Percentiles rank a stretch among this genome's conserved stretches.
These are phyloP conservation scores for Trichoderma atrobrunneum DNA, from an alignment of 2,329 filamentous ascomycete genomes.

Conservation along the genomic window DNA sequence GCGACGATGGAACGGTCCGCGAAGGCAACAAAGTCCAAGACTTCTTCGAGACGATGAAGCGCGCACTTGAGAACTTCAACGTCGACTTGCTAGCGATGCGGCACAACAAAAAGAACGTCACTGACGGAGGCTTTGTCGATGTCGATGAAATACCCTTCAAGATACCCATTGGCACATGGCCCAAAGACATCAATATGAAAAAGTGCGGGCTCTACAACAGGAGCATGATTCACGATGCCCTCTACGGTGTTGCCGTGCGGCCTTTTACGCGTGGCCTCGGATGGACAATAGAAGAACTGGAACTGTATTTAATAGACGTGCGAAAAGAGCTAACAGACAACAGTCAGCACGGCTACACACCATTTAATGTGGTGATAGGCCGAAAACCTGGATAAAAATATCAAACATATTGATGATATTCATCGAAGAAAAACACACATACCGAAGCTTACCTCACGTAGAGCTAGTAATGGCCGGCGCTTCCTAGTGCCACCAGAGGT, in stretches of 20 bases:
- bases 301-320: constrained; percentile 34
- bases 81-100: constrained; percentile 32
- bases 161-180: constrained; percentile 49
- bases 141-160: constrained; percentile 40
- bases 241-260: constrained; percentile 34
- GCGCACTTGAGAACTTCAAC: constrained; percentile 30
- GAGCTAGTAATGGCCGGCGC: background rate
- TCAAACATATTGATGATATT: background rate
- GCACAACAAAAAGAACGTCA: constrained; percentile 29
- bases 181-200: constrained; percentile 44
- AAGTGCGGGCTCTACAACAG: constrained; percentile 40
- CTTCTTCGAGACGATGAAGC: constrained; percentile 30
- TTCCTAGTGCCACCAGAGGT: background rate
- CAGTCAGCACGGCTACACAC: constrained; percentile 20
- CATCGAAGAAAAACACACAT: background rate
- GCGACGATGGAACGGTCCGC: constrained; percentile 31
- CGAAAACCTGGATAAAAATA: constrained; percentile 22
- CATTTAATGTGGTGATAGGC: constrained; percentile 21
- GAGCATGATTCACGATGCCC: constrained; percentile 30
- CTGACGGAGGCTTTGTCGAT: constrained; percentile 41
- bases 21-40: constrained; percentile 27
- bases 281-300: constrained; percentile 35
- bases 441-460: background rate
- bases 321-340: constrained; percentile 33
- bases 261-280: constrained; percentile 35